Evolutionary conservation across 2,329 filamentous ascomycete genomes (phyloP), one percentile per base, ranked within the genome.

Genomic region (Parastagonospora nodorum): DNA sequence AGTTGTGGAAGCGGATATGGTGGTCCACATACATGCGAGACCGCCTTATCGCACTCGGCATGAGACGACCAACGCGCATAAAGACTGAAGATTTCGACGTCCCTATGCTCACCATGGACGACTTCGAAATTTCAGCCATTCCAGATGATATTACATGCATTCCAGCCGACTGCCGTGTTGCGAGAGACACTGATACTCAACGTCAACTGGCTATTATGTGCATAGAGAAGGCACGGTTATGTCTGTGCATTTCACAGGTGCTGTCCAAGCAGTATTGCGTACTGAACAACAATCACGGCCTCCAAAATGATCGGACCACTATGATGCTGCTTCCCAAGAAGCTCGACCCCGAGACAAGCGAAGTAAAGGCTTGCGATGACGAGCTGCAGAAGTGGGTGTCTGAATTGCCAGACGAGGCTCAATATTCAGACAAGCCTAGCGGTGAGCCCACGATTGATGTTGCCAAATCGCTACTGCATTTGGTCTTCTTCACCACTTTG

Each of bases 1-100:
- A 86, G 66, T 78, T 97, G 43, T 96, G 92, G 89, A 96, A 96
- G 77, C 84, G 92, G 45, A 94, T 97, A 61, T 97, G 93, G 93
- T 97, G 93, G 93, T 96, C 90, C 29, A 95, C 90, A 57, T 96
- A 96, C 68, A 96, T 96, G 85, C 88, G 92, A 47, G 93, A 97
- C 74, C 88, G 92, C 42, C 82, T 97, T 36, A 92, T 97, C 57
- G 93, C 93, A 2, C 79, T 97, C 10, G 93, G 93, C 48, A 97
- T 97, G 92, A 85, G 93, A 49, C 85, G 93, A 46, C 92, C 92
- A 4, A 96, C 92, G 33, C 83, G 92, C 45, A 95, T 97, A 74
- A 95, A 95, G 79, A 88, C 92, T 53, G 90, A 94, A 64, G 92
- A 97, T 71, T 96, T 90, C 69, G 90, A 97, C 68, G 92, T 97